Evolutionary conservation across 2,329 filamentous ascomycete species (phyloP), one percentile per base, ranked within the genome.

Genomic region (Exophiala viscosa): DNA sequence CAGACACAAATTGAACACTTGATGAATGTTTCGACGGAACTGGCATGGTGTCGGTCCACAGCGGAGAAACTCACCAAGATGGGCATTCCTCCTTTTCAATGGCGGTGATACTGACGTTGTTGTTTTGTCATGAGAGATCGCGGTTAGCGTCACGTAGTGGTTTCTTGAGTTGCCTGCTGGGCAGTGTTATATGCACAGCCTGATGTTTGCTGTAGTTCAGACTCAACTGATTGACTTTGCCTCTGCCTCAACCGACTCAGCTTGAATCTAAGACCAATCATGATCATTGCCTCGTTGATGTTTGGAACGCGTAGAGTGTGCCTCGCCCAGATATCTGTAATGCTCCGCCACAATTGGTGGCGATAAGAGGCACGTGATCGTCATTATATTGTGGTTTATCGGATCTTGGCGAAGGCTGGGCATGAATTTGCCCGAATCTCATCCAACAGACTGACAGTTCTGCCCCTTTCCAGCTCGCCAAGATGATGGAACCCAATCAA

Each of bases 71-170:
- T 54, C 40, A 43, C 44, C 14, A 44, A 23, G 3, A 45, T 54
- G 28, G 53, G 50, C 5, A 54, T 55, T 11, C 56, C 56, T 35
- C 52, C 50, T 3, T 54, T 55, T 33, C 45, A 40, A 36, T 56
- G 56, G 56, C 20, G 15, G 9, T 40, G 11, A 39, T 6, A 39
- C 36, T 39, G 11, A 39, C 18, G 7, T 10, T 13, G 11, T 39
- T 18, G 11, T 2, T 28, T 28, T 28, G 23, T 7, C 23, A 28
- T 28, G 3, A 28, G 8, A 28, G 5, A 28, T 5, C 8, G 5
- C 23, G 2, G 5, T 7, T 7, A 7, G 23, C 23, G 23, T 28
- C 23, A 5, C 8, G 23, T 28, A 28, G 8, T 10, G 11, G 11
- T 5, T 10, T 10, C 11, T 5, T 36, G 34, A 36, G 34, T 13